Evolutionary conservation across 805 yeast species (phyloP), one percentile per base, ranked within the genome.

Genomic region (Pichia exigua): DNA sequence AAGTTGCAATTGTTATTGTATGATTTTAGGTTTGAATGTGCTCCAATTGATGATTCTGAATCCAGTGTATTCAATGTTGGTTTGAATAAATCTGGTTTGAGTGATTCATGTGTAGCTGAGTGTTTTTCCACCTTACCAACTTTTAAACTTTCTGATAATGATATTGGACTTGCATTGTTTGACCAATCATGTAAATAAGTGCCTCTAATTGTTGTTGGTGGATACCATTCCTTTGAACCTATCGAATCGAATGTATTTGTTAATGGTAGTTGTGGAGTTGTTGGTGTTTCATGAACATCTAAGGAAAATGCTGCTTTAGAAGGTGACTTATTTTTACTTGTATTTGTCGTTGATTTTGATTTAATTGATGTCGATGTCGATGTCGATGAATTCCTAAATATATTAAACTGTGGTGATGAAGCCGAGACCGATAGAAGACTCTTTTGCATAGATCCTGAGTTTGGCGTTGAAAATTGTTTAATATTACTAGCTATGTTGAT

Each of bases 151-250:
- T 46, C 51, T 18, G 47, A 22, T 27, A 49, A 38, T 15, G 54
- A 47, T 20, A 38, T 39, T 4, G 50, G 49, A 30, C 52, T 50
- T 2, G n/a, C 13, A 46, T 52, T 47, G 8, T 24, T 21, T 17
- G 53, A 44, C 70, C 70, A 66, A 46, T 61, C 57, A 54, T 66
- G 68, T 1, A 63, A 57, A 45, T 59, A 60, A 3, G 67, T 65
- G 2, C 70, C 70, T 47, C 56, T 57, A 2, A 66, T 66, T 0
- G 70, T 65, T 4, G 64, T 59, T 13, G 63, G 48, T 5, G 58
- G 50, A 8, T 20, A 30, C 48, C 54, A 47, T 26, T 45, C 49
- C 13, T 35, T 40, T 4, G 45, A 35, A 44, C 13, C 28, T 1
- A 22, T 43, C 2, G 45, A 32, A 15, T 42, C 43, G 2, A 21